phyloP scores from a whole-genome alignment of 202 grass and related monocot genomes.

The Setaria italica region DNA sequence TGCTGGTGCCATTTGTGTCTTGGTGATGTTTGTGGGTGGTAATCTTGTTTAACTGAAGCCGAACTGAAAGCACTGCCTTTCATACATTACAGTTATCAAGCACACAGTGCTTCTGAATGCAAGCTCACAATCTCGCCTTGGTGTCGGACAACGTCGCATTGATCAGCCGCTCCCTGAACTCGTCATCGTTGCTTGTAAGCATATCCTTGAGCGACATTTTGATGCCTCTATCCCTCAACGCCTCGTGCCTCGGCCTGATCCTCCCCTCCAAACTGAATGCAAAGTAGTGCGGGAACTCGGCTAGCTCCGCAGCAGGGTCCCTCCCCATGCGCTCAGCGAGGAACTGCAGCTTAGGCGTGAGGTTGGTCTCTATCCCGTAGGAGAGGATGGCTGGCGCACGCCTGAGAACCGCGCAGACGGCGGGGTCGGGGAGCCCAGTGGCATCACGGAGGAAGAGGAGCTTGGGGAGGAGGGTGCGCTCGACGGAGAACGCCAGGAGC shows the following conservation, averaged over 20 bases:
- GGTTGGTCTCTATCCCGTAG: constrained; percentile 73
- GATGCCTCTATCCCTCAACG: constrained; percentile 47
- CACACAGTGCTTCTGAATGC: constrained; percentile 12
- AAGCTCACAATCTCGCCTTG: constrained; percentile 33
- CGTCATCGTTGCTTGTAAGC: constrained; percentile 72
- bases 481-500: constrained; percentile 71
- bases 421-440: constrained; percentile 54
- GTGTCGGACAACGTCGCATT: constrained; percentile 33
- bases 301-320: constrained; percentile 54
- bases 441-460: constrained; percentile 60
- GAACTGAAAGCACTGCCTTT: constrained; percentile 1
- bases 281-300: constrained; percentile 84
- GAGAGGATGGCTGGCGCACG: constrained; percentile 79
- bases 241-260: constrained; percentile 67
- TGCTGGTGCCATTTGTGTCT: not conserved
- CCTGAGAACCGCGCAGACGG: constrained; percentile 55
- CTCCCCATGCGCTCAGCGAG: constrained; percentile 64
- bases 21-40: not conserved
- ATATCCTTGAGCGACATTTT: constrained; percentile 66
- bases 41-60: constrained; percentile 10
- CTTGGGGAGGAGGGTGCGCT: constrained; percentile 81
- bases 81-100: not conserved
- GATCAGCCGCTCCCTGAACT: constrained; percentile 59
- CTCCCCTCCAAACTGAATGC: constrained; percentile 76
- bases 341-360: constrained; percentile 73